These are phyloP conservation scores for Leptomonas seymouri DNA, from an alignment of 208 protist species.

Conservation along the genomic window DNA sequence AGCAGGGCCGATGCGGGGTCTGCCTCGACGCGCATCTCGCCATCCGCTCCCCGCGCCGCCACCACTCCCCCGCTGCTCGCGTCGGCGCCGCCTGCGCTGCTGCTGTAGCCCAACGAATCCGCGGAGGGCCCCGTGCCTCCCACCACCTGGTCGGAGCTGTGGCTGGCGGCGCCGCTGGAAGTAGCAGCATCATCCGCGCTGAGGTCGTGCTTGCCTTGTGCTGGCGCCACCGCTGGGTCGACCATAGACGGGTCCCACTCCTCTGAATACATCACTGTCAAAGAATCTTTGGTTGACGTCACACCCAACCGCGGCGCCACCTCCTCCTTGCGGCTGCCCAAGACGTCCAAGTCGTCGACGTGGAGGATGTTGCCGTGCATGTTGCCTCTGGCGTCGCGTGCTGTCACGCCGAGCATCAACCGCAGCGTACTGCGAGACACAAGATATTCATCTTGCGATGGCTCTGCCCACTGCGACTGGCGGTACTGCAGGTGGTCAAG, in stretches of 20 bases:
- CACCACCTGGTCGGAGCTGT: slow-evolving; percentile 3
- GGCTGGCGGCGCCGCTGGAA: not conserved
- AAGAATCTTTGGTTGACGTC: slow-evolving; percentile 35
- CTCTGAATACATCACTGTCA: slow-evolving; percentile 22
- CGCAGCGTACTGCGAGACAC: slow-evolving; percentile 43
- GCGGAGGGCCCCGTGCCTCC: not conserved
- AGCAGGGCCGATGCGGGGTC: not conserved
- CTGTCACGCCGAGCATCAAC: slow-evolving; percentile 52
- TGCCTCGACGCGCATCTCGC: not conserved
- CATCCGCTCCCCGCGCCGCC: not conserved
- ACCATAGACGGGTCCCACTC: slow-evolving; percentile 32
- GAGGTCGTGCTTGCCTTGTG: not conserved
- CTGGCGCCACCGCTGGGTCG: slow-evolving; percentile 11
- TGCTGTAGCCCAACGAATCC: not conserved
- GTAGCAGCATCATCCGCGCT: not conserved
- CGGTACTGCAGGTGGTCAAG: slow-evolving; percentile 44
- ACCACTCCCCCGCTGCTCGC: not conserved
- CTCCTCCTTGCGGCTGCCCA: slow-evolving; percentile 52
- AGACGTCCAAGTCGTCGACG: slow-evolving; percentile 58
- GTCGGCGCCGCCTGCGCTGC: not conserved
- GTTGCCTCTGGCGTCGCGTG: slow-evolving; percentile 33
- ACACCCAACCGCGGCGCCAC: slow-evolving; percentile 49
- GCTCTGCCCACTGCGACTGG: slow-evolving; percentile 25
- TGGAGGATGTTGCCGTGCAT: slow-evolving; percentile 50
- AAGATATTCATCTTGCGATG: slow-evolving; percentile 35